Conservation (phyloP, 73 alveolate genomes). For the Paramecium octaurelia region DNA sequence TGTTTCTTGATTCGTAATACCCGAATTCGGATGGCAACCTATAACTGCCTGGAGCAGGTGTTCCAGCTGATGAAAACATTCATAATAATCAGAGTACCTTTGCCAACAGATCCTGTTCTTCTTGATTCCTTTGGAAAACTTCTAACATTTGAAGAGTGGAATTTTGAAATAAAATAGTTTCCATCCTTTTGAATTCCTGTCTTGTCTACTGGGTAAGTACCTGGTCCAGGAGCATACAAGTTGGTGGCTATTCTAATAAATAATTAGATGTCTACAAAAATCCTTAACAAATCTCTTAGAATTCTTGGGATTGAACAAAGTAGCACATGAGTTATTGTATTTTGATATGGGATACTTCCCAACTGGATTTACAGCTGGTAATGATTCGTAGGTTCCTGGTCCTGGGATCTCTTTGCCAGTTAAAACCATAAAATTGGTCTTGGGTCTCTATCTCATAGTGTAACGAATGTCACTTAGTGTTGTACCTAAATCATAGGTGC, state of each 20-base stretch:
- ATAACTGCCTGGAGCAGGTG: conserved; percentile 87
- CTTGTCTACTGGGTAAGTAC: conserved; percentile 53
- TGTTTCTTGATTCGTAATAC: conserved; percentile 67
- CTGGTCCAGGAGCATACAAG: conserved; percentile 73
- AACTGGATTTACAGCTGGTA: conserved; percentile 62
- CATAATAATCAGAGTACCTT: neutral
- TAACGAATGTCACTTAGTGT: conserved; percentile 16
- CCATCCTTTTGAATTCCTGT: conserved; percentile 65
- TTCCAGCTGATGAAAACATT: neutral
- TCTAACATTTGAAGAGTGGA: conserved; percentile 68
- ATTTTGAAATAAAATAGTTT: conserved; percentile 63
- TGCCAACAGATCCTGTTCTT: conserved; percentile 36
- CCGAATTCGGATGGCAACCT: conserved; percentile 85
- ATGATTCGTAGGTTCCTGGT: conserved; percentile 76
- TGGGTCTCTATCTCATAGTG: conserved; percentile 19
- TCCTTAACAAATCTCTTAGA: conserved; percentile 63
- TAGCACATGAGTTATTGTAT: conserved; percentile 65
- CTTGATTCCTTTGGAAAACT: conserved; percentile 44
- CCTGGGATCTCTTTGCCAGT: conserved; percentile 68
- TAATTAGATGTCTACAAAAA: neutral
- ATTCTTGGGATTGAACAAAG: conserved; percentile 65
- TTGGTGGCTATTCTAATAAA: neutral
- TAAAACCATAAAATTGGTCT: conserved; percentile 19
- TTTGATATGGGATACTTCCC: conserved; percentile 71
- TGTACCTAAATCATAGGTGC: conserved; percentile 30